Evolutionary conservation across 495 filamentous ascomycete genomes (phyloP).

Genomic region (Tirmania nivea): DNA sequence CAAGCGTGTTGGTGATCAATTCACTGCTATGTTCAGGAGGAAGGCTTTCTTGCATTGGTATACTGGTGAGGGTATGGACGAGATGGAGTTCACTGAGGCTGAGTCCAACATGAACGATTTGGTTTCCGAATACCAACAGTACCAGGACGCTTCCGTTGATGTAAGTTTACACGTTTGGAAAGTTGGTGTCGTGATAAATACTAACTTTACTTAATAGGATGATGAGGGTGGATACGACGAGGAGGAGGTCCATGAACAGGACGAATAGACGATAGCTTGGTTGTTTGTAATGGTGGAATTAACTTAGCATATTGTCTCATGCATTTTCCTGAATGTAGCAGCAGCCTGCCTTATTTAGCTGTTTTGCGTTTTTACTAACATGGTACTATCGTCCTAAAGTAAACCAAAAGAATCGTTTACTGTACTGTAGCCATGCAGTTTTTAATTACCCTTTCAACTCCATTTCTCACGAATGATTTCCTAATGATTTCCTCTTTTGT

Average conservation of each 20-base stretch:
- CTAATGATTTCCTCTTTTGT: not conserved
- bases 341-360: not conserved
- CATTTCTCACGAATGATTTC: not conserved
- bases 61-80: constrained; percentile 99
- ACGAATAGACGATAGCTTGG: constrained; percentile 22
- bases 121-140: constrained; percentile 99
- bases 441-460: not conserved
- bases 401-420: not conserved
- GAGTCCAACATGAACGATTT: constrained; percentile 99
- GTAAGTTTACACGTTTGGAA: not conserved
- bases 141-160: constrained; percentile 81
- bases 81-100: constrained; percentile 99
- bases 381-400: not conserved
- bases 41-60: constrained; percentile 99
- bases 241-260: constrained; percentile 35
- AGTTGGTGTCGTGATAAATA: not conserved
- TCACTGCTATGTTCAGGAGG: constrained; percentile 99
- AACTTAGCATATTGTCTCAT: not conserved
- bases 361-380: not conserved
- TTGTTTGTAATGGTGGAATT: not conserved
- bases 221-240: constrained; percentile 41
- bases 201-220: constrained; percentile 23
- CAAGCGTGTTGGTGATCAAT: constrained; percentile 99
- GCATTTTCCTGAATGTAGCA: not conserved
- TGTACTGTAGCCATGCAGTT: not conserved